Evolutionary conservation across 2,329 filamentous ascomycete species (phyloP).

Genomic region (Pseudogymnoascus sp.): DNA sequence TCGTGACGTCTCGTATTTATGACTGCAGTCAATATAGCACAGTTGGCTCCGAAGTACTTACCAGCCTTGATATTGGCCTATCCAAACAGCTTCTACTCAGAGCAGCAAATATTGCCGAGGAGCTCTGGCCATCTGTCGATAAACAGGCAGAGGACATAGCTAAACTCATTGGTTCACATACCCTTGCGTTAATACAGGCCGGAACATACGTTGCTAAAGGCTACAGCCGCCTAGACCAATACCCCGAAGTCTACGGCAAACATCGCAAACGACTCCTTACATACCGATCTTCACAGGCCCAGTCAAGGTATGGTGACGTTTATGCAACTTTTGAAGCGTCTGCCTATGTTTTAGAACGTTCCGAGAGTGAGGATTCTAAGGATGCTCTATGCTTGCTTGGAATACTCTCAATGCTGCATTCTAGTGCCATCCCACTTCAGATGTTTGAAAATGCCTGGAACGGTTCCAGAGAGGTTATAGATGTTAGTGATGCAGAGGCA

Average conservation of each 20-base stretch:
- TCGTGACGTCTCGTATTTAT: constrained; percentile 33
- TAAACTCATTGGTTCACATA: constrained; percentile 8
- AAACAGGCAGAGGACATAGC: constrained; percentile 8
- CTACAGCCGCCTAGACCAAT: constrained; percentile 14
- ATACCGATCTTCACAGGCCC: constrained; percentile 21
- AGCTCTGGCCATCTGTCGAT: background rate
- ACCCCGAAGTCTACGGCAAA: constrained; percentile 10
- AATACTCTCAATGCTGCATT: constrained; percentile 25
- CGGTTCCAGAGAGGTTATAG: constrained; percentile 11
- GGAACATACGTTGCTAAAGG: constrained; percentile 13
- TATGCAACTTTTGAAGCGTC: constrained; percentile 32
- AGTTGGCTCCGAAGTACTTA: constrained; percentile 16
- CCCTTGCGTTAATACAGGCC: background rate
- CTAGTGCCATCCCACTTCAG: constrained; percentile 21
- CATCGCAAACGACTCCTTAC: constrained; percentile 23
- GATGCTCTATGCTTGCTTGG: constrained; percentile 26
- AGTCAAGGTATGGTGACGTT: constrained; percentile 29
- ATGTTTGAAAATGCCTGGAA: constrained; percentile 27
- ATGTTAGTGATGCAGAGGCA: background rate
- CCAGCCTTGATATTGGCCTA: background rate
- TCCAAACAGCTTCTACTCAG: background rate
- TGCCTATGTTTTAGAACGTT: constrained; percentile 19
- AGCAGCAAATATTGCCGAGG: background rate
- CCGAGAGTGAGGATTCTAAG: constrained; percentile 14
- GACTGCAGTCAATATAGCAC: constrained; percentile 25